Conservation (phyloP, 495 filamentous ascomycete species). For the Cercophora samala region DNA sequence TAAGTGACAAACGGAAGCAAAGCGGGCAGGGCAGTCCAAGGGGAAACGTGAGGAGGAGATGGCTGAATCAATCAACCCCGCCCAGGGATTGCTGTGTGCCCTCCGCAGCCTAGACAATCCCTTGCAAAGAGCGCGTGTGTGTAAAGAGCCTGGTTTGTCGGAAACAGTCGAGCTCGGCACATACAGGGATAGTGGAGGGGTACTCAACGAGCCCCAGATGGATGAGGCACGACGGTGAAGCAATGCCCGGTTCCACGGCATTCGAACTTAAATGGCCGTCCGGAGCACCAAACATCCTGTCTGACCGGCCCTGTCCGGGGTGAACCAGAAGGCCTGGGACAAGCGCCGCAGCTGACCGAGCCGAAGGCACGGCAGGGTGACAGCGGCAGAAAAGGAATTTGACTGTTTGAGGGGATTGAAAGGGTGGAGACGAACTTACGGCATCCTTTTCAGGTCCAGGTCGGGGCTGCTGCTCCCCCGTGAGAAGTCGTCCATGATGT, state of each 20-base stretch:
- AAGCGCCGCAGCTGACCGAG: neutral
- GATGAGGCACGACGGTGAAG: conserved; percentile 2
- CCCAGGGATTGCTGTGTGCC: neutral
- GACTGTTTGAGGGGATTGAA: neutral
- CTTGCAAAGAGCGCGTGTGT: neutral
- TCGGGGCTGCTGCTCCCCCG: neutral
- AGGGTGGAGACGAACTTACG: neutral
- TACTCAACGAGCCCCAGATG: no score
- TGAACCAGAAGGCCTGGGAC: neutral
- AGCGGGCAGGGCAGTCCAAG: neutral
- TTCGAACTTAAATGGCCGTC: conserved; percentile 10
- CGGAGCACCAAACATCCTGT: neutral
- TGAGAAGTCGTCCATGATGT: neutral
- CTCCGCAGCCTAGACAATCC: neutral
- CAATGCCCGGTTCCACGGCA: conserved; percentile 3
- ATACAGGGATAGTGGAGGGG: neutral
- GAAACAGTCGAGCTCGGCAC: neutral
- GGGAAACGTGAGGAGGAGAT: neutral
- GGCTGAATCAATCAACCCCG: neutral
- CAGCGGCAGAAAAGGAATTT: neutral
- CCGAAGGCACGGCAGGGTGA: neutral
- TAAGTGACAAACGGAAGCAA: neutral
- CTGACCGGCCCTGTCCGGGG: neutral
- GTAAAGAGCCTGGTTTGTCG: neutral
- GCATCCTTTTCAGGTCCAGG: neutral